These are phyloP conservation scores for Paramecium tetraurelia DNA, from an alignment of 73 alveolate species.

Conservation along the genomic window DNA sequence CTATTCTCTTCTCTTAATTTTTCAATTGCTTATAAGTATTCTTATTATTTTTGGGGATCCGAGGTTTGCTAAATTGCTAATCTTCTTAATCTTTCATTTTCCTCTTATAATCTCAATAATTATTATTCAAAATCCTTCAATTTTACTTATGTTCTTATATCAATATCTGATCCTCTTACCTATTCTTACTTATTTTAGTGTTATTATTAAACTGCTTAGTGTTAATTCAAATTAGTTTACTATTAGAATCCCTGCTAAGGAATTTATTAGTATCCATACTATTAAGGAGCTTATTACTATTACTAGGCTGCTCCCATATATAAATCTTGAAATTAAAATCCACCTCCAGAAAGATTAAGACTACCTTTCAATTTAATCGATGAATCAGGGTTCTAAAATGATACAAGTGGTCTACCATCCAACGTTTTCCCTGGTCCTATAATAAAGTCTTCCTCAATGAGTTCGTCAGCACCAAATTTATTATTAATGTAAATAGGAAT, in stretches of 20 bases:
- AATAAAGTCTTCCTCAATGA: slow-evolving; percentile 4
- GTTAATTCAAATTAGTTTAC: background rate
- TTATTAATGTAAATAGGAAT: slow-evolving; percentile 18
- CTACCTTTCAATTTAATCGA: background rate
- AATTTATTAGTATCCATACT: background rate
- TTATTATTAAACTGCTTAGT: background rate
- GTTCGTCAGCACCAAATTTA: slow-evolving; percentile 36
- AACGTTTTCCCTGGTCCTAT: background rate
- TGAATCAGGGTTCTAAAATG: background rate
- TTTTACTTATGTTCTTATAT: slow-evolving; percentile 2
- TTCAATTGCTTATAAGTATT: background rate
- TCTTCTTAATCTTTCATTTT: slow-evolving; percentile 41
- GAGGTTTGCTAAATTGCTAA: background rate
- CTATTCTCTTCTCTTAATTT: slow-evolving; percentile 24
- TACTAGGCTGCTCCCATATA: background rate
- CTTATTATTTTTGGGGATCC: background rate
- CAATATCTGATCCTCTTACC: background rate
- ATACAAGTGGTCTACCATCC: background rate
- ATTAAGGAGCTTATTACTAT: background rate
- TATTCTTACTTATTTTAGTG: background rate
- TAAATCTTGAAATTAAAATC: background rate
- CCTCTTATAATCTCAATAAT: background rate
- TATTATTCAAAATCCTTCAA: background rate
- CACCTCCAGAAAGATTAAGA: background rate
- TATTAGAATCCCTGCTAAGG: background rate